phyloP scores from a whole-genome alignment of 139 green algal species.

The Chlamydomonas schloesseri region DNA sequence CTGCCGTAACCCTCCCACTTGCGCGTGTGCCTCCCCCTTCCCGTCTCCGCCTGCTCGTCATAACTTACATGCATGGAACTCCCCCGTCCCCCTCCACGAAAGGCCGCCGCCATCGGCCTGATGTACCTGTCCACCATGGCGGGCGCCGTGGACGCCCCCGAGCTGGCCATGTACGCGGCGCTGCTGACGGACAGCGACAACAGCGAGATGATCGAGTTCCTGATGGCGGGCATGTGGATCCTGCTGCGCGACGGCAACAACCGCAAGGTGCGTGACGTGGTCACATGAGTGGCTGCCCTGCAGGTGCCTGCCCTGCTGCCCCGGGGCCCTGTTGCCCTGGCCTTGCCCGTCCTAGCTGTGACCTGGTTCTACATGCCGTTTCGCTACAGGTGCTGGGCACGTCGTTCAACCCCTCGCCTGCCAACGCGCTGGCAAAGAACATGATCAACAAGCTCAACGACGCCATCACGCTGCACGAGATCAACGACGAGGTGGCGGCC shows the following conservation, averaged over 20 bases:
- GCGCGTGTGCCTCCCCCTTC: too few relatives aligned
- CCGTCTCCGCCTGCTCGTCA: too few relatives aligned
- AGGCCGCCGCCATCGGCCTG: constrained; percentile 77
- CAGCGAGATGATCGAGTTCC: constrained; percentile 80
- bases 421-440: constrained; percentile 46
- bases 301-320: background rate
- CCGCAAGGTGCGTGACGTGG: constrained; percentile 38
- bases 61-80: too few relatives aligned
- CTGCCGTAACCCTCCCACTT: too few relatives aligned
- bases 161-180: constrained; percentile 76
- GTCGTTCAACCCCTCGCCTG: constrained; percentile 55
- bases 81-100: too few relatives aligned
- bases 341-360: too few relatives aligned
- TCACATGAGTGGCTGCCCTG: background rate
- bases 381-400: constrained; percentile 46
- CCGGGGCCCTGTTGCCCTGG: too few relatives aligned
- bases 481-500: constrained; percentile 59
- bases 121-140: constrained; percentile 87
- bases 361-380: too few relatives aligned
- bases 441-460: constrained; percentile 79
- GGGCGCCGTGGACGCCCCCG: constrained; percentile 62
- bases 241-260: constrained; percentile 75
- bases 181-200: constrained; percentile 69
- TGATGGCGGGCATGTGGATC: constrained; percentile 87
- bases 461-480: constrained; percentile 75